Conservation (phyloP, 1,139 yeast genomes). For the Meyerozyma elateridarum region DNA sequence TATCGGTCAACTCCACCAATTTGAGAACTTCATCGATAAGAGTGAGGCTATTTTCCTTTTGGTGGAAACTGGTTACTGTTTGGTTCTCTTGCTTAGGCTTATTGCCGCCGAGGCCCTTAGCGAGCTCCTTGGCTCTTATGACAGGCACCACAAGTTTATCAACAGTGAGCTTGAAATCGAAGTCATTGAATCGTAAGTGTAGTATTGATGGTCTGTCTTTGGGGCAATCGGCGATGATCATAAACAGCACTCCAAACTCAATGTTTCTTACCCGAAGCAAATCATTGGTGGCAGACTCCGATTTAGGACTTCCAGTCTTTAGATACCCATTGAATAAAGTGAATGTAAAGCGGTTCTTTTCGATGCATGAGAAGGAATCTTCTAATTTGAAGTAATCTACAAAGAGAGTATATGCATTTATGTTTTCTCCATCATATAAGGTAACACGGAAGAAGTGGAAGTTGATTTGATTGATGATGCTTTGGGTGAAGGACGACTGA, state of each 20-base stretch:
- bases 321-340: slow-evolving; percentile 29
- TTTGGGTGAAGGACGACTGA: slow-evolving; percentile 11
- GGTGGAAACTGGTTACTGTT: neutral
- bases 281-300: slow-evolving; percentile 12
- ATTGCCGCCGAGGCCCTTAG: neutral
- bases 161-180: neutral
- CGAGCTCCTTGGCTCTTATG: neutral
- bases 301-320: slow-evolving; percentile 15
- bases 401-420: slow-evolving; percentile 16
- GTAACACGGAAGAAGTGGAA: slow-evolving; percentile 26
- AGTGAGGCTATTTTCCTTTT: neutral
- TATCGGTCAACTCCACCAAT: slow-evolving; percentile 2
- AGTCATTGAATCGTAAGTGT: slow-evolving; percentile 1
- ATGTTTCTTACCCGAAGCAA: slow-evolving; percentile 25
- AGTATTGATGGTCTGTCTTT: slow-evolving; percentile 12
- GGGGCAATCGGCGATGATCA: slow-evolving; percentile 21
- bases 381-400: slow-evolving; percentile 32
- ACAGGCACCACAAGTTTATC: neutral
- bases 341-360: slow-evolving; percentile 19
- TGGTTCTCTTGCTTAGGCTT: neutral
- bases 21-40: neutral
- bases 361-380: slow-evolving; percentile 16
- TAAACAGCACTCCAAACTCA: slow-evolving; percentile 25
- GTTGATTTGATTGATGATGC: slow-evolving; percentile 28
- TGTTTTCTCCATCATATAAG: slow-evolving; percentile 16